Percentiles rank a stretch among this genome's conserved stretches.
These are phyloP conservation scores for Botryosphaeria dothidea DNA, from an alignment of 2,329 filamentous ascomycete species.

Conservation along the genomic window DNA sequence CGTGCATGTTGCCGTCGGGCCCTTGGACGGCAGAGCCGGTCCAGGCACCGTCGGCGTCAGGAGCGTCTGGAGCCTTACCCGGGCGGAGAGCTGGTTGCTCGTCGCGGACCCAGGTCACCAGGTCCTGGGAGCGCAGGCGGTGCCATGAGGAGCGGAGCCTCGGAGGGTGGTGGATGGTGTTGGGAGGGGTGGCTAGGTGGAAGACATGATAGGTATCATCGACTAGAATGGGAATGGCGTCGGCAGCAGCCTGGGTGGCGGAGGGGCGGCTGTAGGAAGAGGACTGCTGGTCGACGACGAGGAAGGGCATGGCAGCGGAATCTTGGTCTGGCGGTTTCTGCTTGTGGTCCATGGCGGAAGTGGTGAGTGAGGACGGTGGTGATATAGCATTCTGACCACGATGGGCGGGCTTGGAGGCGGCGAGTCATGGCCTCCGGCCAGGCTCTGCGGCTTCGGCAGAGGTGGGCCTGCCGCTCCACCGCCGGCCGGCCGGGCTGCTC, in stretches of 20 bases:
- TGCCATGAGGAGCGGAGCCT: conserved; percentile 36
- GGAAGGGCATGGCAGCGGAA: background rate
- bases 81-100: conserved; percentile 27
- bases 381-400: background rate
- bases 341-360: background rate
- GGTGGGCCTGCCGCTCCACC: background rate
- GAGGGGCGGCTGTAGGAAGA: conserved; percentile 29
- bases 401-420: background rate
- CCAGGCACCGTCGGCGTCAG: conserved; percentile 38
- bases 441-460: background rate
- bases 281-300: background rate
- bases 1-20: conserved; percentile 35
- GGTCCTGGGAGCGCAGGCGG: conserved; percentile 32
- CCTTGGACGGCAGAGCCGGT: conserved; percentile 37
- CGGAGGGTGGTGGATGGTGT: conserved; percentile 36
- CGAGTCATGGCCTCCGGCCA: conserved; percentile 2
- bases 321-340: background rate
- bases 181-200: conserved; percentile 29
- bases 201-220: conserved; percentile 42
- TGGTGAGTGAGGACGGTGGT: background rate
- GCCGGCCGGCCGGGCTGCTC: conserved; percentile 1
- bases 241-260: conserved; percentile 33
- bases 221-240: conserved; percentile 40
- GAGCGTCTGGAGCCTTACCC: conserved; percentile 22
- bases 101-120: conserved; percentile 35